Percentiles rank a stretch among this genome's conserved stretches.
These are phyloP conservation scores for Neopestalotiopsis rosae DNA, from an alignment of 2,329 filamentous ascomycete genomes.

Conservation along the genomic window DNA sequence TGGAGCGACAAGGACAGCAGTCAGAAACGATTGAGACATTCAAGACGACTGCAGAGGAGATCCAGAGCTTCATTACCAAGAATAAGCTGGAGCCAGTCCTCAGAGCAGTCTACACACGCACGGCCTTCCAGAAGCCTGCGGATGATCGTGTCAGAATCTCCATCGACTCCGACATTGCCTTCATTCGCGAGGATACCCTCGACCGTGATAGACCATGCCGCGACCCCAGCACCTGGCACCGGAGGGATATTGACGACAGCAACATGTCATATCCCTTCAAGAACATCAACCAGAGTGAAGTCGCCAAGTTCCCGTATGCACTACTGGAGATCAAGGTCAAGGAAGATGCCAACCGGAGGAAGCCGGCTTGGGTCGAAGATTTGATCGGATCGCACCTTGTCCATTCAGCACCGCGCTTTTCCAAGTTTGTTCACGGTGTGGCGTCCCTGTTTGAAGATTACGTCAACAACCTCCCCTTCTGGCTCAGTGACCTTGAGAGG, in stretches of 20 bases:
- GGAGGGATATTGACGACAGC: constrained; percentile 83
- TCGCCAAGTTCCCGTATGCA: constrained; percentile 88
- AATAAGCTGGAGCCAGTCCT: constrained; percentile 83
- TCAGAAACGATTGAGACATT: constrained; percentile 71
- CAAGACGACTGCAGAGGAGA: constrained; percentile 73
- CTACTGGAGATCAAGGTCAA: constrained; percentile 91
- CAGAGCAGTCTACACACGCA: constrained; percentile 90
- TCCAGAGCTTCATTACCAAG: constrained; percentile 80
- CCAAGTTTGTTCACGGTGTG: constrained; percentile 94
- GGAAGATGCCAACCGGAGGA: constrained; percentile 68
- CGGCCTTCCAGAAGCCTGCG: constrained; percentile 93
- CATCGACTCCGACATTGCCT: constrained; percentile 88
- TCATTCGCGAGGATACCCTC: constrained; percentile 80
- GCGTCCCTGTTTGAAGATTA: constrained; percentile 93
- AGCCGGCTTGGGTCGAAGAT: constrained; percentile 86
- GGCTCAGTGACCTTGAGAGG: constrained; percentile 88
- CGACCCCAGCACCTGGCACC: constrained; percentile 88
- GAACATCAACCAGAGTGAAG: constrained; percentile 87
- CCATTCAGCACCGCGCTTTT: constrained; percentile 87
- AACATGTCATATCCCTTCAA: constrained; percentile 88
- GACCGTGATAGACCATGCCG: constrained; percentile 87
- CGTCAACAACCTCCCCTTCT: constrained; percentile 95
- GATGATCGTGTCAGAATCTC: constrained; percentile 91
- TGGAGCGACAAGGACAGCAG: constrained; percentile 77
- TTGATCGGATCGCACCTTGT: constrained; percentile 92